Evolutionary conservation across 176 grass and related monocot genomes (phyloP).

Genomic region (Areca catechu): DNA sequence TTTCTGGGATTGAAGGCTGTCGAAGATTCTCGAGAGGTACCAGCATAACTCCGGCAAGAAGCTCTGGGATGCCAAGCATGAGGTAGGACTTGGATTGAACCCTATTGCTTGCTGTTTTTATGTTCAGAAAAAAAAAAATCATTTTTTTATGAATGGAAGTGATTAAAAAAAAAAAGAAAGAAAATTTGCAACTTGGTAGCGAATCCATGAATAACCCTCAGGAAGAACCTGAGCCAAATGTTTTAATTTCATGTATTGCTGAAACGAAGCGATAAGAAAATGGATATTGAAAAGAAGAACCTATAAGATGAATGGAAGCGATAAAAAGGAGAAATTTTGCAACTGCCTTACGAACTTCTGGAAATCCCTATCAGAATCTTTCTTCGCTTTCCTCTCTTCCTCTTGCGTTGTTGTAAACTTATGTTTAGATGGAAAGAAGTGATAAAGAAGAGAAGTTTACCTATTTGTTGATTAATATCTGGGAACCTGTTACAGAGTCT

Average conservation of each 20-base stretch:
- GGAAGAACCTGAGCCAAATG: no score
- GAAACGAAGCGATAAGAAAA: no score
- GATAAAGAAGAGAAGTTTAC: neutral
- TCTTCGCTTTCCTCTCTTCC: no score
- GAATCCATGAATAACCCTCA: no score
- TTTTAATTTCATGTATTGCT: no score
- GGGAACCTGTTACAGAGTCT: slow-evolving; percentile 47
- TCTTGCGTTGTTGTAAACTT: no score
- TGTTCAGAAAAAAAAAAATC: neutral
- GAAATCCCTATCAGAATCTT: no score
- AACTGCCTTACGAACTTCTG: no score
- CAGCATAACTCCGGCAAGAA: slow-evolving; percentile 84
- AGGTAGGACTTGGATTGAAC: slow-evolving; percentile 39
- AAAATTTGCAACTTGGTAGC: neutral
- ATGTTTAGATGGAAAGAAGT: no score
- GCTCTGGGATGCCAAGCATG: slow-evolving; percentile 90
- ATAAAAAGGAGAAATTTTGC: neutral
- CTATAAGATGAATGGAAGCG: neutral
- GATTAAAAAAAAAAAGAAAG: neutral
- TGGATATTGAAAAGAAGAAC: neutral
- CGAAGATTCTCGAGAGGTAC: slow-evolving; percentile 84
- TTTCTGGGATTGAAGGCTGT: slow-evolving; percentile 33
- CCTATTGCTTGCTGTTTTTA: neutral
- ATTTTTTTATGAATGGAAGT: neutral
- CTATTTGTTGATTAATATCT: neutral